A percentile compares a stretch with the other conserved stretches of the same genome.
Evolutionary conservation across 495 filamentous ascomycete genomes (phyloP).

Genomic region (Corynascus novoguineensis): DNA sequence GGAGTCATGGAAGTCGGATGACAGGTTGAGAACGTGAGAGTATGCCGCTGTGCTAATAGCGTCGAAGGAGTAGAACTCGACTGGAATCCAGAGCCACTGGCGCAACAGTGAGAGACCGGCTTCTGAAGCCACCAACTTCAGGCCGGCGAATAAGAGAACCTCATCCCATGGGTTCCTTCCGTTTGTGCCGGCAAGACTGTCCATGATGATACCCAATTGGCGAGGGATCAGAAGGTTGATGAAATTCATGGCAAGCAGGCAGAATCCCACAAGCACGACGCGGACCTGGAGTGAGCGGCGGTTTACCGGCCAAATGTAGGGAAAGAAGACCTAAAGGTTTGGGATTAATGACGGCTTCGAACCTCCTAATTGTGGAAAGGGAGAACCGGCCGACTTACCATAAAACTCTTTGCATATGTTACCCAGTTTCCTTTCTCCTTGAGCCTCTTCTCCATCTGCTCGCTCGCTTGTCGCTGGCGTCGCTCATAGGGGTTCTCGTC

Average conservation of each 20-base stretch:
- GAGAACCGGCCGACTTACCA: conserved; percentile 34
- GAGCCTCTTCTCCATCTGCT: conserved; percentile 52
- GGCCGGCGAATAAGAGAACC: conserved; percentile 49
- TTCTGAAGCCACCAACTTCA: conserved; percentile 51
- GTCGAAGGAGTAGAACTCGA: conserved; percentile 59
- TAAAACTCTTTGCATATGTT: conserved; percentile 56
- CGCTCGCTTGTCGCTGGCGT: conserved; percentile 44
- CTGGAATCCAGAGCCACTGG: conserved; percentile 58
- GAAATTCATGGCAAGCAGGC: conserved; percentile 55
- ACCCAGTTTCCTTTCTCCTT: conserved; percentile 60
- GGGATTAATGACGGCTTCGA: conserved; percentile 2
- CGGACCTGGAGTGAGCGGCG: conserved; percentile 50
- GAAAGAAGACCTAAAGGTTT: conserved; percentile 50
- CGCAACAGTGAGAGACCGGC: conserved; percentile 51
- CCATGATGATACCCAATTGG: conserved; percentile 59
- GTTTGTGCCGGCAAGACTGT: conserved; percentile 44
- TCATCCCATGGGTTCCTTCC: conserved; percentile 47
- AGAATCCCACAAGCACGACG: conserved; percentile 52
- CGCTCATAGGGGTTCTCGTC: conserved; percentile 46
- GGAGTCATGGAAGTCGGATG: conserved; percentile 71
- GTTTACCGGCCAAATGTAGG: conserved; percentile 60
- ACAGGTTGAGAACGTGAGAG: conserved; percentile 70
- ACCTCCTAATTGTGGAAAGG: too few relatives aligned
- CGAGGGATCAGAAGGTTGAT: conserved; percentile 61
- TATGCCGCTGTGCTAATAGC: conserved; percentile 61